Base-by-base conservation (phyloP, 2,329 filamentous ascomycete genomes). In the Penicillium fuscoglaucum region DNA sequence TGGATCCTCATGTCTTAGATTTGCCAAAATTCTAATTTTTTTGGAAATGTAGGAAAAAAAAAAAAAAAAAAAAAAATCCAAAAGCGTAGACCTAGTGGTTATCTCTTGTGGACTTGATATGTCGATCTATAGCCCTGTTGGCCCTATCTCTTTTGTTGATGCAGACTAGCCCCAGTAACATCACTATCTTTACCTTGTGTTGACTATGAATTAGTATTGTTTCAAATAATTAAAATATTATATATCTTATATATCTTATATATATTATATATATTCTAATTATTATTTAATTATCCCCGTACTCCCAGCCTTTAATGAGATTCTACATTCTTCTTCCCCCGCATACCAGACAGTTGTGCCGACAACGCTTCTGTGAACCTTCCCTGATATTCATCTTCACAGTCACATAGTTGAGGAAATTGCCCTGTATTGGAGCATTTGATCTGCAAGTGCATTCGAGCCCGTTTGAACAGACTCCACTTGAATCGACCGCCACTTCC, bases 291-390 rank as follows among this genome's bases (percentile, higher is more conserved):
- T 19, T 39, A n/a, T n/a, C 17, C 31, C 6, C 29, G 12, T 19
- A 9, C 3, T n/a, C 37, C 37, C n/a, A 19, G 37, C 6, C 31
- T 31, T 21, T 37, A 13, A 33, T 43, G 29, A 10, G n/a, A 33
- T 26, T 33, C 35, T 10, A 21, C 53, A 56, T 56, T 57, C 58
- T 8, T 17, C 12, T 33, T n/a, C 39, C 58, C 55, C 55, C 55
- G 45, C 58, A 62, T 62, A 59, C 60, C 60, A 58, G 21, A n/a
- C 58, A 47, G 60, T 62, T 39, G 60, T 44, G 41, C 58, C 39
- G 57, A 47, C 58, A 61, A 61, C 57, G 15, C n/a, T 10, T 10
- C 33, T 35, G 17, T 40, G 19, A 21, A 31, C 4, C 9, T 40
- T 41, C 33, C 31, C 2, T 33, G 31, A 33, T 33, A 33, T 33